Evolutionary conservation across 1,139 yeast genomes (phyloP), one percentile per base, ranked within the genome.

Genomic region (Debaryomyces fabryi): DNA sequence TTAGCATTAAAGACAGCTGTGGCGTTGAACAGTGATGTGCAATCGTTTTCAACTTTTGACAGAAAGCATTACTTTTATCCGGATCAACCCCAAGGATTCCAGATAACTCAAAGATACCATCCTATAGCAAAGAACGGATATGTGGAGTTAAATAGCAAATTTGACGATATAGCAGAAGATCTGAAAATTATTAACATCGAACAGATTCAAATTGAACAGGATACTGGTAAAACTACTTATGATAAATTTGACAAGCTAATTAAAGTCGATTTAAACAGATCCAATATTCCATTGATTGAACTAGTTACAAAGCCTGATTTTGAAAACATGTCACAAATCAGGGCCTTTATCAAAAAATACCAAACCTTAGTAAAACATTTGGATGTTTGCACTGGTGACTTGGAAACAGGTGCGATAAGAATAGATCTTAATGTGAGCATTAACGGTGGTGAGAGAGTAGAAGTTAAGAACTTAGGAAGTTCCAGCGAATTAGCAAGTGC

Each of bases 1-100:
- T 74, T 81, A 42, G 96, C 97, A 0, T 62, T 90, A 38, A 82
- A 81, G 56, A 82, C 96, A 0, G 92, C 96, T 0, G 69, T 81
- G 2, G 90, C 96, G 0, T 68, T 92, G 45, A 76, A 85, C 41
- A 81, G 92, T 53, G 65, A 74, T 0, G 77, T 93, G 16, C 81
- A 82, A 51, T 54, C 67, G 0, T 57, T 63, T 9, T 86, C 93
- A 0, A 72, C 85, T 1, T 93, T 93, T 64, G 99, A 93, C 63
- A 73, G 99, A 53, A 93, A 93, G 64, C 99, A 93, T 65, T 93
- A 93, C 65, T 92, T 93, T 65, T 93, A 93, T 63, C 95, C 95
- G 0, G 99, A 93, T 65, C 98, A 93, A 65, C 99, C 99, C 0
- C 71, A 88, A 46, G 99, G 99, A 0, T 93, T 91, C 65, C 99